These are phyloP conservation scores for Pezicula radicicola DNA, from an alignment of 2,329 filamentous ascomycete genomes.

Conservation along the genomic window DNA sequence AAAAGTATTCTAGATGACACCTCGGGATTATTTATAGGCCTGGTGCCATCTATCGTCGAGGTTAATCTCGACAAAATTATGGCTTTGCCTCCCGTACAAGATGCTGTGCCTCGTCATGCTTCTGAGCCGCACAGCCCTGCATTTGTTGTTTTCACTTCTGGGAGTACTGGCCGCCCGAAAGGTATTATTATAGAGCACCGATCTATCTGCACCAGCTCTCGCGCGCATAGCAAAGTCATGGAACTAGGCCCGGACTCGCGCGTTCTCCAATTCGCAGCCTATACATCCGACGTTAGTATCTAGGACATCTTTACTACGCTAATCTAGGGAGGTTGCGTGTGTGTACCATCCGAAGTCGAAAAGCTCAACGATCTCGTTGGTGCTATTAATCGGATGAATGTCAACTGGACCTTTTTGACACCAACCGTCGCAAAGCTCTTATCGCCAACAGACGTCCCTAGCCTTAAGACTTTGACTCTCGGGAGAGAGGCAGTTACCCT, in stretches of 20 bases:
- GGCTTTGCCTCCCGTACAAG: too few relatives aligned
- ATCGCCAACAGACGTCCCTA: conserved; percentile 4
- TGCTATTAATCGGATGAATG: conserved; percentile 6
- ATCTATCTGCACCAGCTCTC: conserved; percentile 3
- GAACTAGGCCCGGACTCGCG: conserved; percentile 4
- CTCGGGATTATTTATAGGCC: too few relatives aligned
- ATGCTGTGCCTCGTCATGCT: too few relatives aligned
- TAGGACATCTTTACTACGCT: conserved; percentile 13
- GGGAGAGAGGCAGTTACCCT: conserved; percentile 11
- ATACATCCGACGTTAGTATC: conserved; percentile 12
- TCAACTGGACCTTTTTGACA: conserved; percentile 11
- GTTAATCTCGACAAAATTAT: too few relatives aligned
- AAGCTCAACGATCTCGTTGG: conserved; percentile 9
- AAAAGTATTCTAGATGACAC: too few relatives aligned
- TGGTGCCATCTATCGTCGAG: too few relatives aligned
- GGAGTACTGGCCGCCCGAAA: conserved; percentile 12
- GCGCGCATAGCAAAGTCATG: conserved; percentile 2
- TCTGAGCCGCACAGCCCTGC: too few relatives aligned
- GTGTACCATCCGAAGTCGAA: conserved; percentile 12
- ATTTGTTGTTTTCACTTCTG: conserved; percentile 14
- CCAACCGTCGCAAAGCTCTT: conserved; percentile 12
- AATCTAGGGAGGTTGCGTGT: conserved; percentile 11
- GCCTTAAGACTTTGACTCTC: conserved; percentile 6
- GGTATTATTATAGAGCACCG: conserved; percentile 11
- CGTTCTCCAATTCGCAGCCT: conserved; percentile 11